Evolutionary conservation across 2,329 filamentous ascomycete genomes (phyloP).

Genomic region (Aspergillus udagawae): DNA sequence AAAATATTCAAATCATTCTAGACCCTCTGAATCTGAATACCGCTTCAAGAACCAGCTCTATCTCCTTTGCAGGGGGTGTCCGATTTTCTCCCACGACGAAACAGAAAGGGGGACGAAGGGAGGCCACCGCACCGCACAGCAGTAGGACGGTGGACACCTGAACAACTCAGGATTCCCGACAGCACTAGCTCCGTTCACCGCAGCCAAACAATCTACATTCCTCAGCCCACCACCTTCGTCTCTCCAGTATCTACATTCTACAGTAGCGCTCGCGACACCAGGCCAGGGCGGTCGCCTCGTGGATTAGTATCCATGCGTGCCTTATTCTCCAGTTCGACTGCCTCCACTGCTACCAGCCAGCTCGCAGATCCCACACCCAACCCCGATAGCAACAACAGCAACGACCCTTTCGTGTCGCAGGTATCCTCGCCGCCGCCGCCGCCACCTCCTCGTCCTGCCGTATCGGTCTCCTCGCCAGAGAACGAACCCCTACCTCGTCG

Average conservation of each 20-base stretch:
- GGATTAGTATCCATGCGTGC: slow-evolving; percentile 34
- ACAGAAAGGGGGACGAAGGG: background rate
- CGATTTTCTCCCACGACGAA: background rate
- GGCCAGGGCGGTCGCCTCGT: slow-evolving; percentile 19
- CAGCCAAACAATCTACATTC: slow-evolving; percentile 9
- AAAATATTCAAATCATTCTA: background rate
- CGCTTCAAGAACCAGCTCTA: background rate
- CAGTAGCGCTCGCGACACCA: slow-evolving; percentile 1
- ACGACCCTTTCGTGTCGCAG: slow-evolving; percentile 20
- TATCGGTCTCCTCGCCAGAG: slow-evolving; percentile 28
- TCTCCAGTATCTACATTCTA: background rate
- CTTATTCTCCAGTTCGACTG: slow-evolving; percentile 29
- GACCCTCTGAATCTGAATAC: background rate
- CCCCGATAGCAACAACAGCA: slow-evolving; percentile 13
- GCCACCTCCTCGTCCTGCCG: slow-evolving; percentile 22
- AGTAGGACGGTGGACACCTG: background rate
- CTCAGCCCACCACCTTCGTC: slow-evolving; percentile 4
- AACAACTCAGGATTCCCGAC: background rate
- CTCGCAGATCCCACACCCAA: slow-evolving; percentile 21
- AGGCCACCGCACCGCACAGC: background rate
- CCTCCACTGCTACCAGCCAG: slow-evolving; percentile 24
- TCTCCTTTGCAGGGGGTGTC: background rate
- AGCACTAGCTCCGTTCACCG: background rate
- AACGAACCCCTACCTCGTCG: slow-evolving; percentile 24
- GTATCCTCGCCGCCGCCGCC: slow-evolving; percentile 23